phyloP scores from a whole-genome alignment of 208 protist genomes.

The Vickermania ingenoplastis region DNA sequence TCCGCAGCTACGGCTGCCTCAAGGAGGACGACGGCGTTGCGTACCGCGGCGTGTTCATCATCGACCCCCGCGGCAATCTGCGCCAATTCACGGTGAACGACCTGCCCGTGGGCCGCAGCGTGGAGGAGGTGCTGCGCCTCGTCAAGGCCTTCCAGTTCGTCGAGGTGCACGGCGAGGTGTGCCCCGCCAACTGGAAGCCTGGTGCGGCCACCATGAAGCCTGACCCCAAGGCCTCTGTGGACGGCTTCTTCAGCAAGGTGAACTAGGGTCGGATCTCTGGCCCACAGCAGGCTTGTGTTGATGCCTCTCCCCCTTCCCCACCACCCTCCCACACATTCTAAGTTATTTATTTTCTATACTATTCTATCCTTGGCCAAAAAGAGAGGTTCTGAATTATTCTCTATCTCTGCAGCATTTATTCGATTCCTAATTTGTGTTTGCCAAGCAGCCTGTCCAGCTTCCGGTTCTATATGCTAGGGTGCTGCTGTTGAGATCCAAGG shows the following conservation, averaged over 20 bases:
- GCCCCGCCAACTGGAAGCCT: slow-evolving; percentile 92
- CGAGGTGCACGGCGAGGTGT: slow-evolving; percentile 93
- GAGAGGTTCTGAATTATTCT: too few relatives aligned
- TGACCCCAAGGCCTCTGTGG: slow-evolving; percentile 81
- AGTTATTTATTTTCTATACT: not conserved
- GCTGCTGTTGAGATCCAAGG: too few relatives aligned
- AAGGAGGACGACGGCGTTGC: slow-evolving; percentile 81
- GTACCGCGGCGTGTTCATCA: slow-evolving; percentile 94
- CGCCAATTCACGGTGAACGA: slow-evolving; percentile 94
- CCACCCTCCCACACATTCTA: too few relatives aligned
- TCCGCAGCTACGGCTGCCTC: slow-evolving; percentile 89
- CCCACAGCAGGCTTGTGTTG: too few relatives aligned
- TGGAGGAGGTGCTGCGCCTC: slow-evolving; percentile 93
- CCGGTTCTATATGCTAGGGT: too few relatives aligned
- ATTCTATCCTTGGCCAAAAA: not conserved
- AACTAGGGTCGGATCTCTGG: too few relatives aligned
- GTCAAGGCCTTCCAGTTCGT: slow-evolving; percentile 94
- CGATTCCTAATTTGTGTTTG: not conserved
- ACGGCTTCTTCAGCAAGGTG: slow-evolving; percentile 82
- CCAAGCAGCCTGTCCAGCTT: too few relatives aligned
- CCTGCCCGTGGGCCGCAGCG: slow-evolving; percentile 90
- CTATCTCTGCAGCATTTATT: too few relatives aligned
- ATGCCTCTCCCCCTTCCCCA: too few relatives aligned
- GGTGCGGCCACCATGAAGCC: slow-evolving; percentile 89
- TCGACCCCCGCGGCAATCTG: slow-evolving; percentile 86